phyloP scores from a whole-genome alignment of 108 stramenopile species.

The Cyclostephanos invisitatus region DNA sequence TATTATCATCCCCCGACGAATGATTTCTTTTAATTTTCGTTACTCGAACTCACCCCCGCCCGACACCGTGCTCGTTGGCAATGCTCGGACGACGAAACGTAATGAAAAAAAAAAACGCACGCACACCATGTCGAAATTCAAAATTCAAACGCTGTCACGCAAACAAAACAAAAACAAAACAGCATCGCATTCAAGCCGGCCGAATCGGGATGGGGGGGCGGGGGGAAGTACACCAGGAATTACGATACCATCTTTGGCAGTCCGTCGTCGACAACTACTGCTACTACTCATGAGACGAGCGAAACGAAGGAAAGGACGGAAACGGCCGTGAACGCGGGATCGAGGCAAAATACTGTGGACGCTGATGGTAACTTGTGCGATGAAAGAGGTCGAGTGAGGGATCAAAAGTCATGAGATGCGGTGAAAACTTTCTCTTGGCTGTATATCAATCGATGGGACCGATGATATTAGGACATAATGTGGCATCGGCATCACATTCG shows the following conservation, averaged over 20 bases:
- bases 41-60: too few relatives aligned
- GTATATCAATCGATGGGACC: background rate
- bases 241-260: constrained; percentile 44
- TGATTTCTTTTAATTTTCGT: background rate
- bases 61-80: too few relatives aligned
- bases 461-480: background rate
- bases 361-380: background rate
- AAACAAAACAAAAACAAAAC: too few relatives aligned
- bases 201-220: constrained; percentile 48
- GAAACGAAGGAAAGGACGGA: background rate
- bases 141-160: background rate
- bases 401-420: background rate
- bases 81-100: background rate
- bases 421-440: background rate
- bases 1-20: background rate
- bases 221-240: constrained; percentile 40
- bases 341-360: background rate
- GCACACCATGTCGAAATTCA: too few relatives aligned
- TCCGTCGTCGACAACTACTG: background rate
- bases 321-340: background rate
- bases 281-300: background rate
- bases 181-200: constrained; percentile 61
- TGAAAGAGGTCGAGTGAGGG: background rate
- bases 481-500: background rate
- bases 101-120: too few relatives aligned